Evolutionary conservation across 768 basidiomycete species (phyloP), one percentile per base, ranked within the genome.

Genomic region (Clathrus columnatus): DNA sequence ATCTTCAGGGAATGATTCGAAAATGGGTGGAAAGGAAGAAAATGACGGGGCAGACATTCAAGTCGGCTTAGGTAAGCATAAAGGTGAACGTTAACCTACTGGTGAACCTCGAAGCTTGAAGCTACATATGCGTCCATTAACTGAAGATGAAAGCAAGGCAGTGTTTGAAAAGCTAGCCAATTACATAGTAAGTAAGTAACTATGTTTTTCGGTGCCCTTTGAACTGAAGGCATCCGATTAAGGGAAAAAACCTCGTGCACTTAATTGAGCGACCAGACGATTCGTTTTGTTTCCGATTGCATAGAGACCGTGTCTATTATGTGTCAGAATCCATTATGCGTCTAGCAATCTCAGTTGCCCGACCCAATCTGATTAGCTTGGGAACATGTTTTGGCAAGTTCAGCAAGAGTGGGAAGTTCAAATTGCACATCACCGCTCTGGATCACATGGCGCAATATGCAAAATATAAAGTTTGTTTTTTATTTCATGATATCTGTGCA

Each of bases 341-440:
- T 49, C 78, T 95, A 21, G 85, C 85, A 48, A 92, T 92, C 51
- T 94, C 91, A 0, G 82, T 98, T 50, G 93, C 95, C 20, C 81
- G 95, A 47, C 87, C 88, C 28, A 96, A 92, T 65, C 84, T 99
- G 57, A 76, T 97, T 68, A 87, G 85, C 56, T 76, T 98, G 20
- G 96, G 96, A 42, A 97, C 93, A 59, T 98, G 94, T 72, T 87
- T 98, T 60, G 96, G 96, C 60, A 98, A 96, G 68, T 99, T 98
- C 73, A 87, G 83, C 67, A 98, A 97, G 77, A 83, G 84, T 50
- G 93, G 93, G 57, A 98, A 97, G 68, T 99, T 99, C 78, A 95
- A 93, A 75, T 75, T 99, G 57, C 93, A 97, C 61, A 83, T 99
- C 63, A 97, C 95, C 2, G 80, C 90, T 18, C 75, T 99, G 59